Percentiles rank a stretch among this genome's conserved stretches.
Evolutionary conservation across 148 eudicot species (phyloP).

Genomic region (Fallopia convolvulus): DNA sequence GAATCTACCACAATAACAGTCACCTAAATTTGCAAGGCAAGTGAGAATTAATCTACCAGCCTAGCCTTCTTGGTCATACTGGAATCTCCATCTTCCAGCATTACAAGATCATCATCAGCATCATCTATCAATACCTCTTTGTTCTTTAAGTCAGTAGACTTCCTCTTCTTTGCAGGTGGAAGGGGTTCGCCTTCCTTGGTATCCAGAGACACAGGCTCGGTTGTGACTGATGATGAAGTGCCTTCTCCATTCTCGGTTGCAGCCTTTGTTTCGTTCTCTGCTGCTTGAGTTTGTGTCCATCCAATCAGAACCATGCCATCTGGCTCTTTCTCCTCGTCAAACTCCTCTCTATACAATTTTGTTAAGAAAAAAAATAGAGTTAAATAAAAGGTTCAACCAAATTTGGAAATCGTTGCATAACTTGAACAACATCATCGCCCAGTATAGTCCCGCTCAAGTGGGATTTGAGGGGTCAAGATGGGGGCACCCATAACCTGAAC

Average conservation of each 20-base stretch:
- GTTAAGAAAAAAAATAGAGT: background rate
- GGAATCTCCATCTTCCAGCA: slow-evolving; percentile 44
- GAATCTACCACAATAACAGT: slow-evolving; percentile 1
- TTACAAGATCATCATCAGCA: slow-evolving; percentile 38
- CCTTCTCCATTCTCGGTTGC: slow-evolving; percentile 47
- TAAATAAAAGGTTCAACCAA: no score
- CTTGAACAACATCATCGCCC: no score
- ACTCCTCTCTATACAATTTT: slow-evolving; percentile 58
- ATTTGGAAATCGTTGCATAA: no score
- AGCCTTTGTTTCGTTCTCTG: slow-evolving; percentile 33
- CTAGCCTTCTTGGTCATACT: slow-evolving; percentile 41
- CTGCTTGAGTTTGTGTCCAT: slow-evolving; percentile 51
- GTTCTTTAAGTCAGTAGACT: slow-evolving; percentile 40
- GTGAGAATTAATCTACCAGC: slow-evolving; percentile 23
- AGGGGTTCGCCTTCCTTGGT: slow-evolving; percentile 21
- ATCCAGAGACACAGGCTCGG: slow-evolving; percentile 29
- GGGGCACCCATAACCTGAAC: no score
- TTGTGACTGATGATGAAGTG: slow-evolving; percentile 33
- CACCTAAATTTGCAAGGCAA: background rate
- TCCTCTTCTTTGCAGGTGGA: slow-evolving; percentile 56
- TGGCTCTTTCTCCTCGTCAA: slow-evolving; percentile 96
- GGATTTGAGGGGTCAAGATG: no score
- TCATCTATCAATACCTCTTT: slow-evolving; percentile 37
- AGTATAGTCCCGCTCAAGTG: no score
- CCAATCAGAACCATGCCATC: slow-evolving; percentile 94